Conservation (phyloP, 2,329 filamentous ascomycete genomes). For the Diaporthe sp. region DNA sequence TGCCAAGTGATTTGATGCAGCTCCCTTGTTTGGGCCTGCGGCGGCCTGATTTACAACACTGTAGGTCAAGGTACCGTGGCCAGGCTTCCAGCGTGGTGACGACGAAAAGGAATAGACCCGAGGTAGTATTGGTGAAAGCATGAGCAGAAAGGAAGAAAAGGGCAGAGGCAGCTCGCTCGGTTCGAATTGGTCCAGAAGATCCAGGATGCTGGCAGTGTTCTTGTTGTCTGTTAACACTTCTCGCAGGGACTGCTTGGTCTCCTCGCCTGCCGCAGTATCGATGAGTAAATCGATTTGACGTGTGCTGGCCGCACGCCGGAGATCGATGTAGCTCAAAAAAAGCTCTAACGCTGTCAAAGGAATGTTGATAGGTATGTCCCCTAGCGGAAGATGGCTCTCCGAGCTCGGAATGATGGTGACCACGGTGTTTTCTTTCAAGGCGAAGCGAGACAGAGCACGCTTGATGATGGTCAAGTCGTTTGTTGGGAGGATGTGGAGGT, state of each 20-base stretch:
- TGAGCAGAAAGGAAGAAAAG: slow-evolving; percentile 76
- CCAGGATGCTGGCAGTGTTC: background rate
- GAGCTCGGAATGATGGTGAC: slow-evolving; percentile 70
- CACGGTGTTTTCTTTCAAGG: slow-evolving; percentile 77
- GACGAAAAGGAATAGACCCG: slow-evolving; percentile 85
- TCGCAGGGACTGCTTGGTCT: background rate
- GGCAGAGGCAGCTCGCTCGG: slow-evolving; percentile 47
- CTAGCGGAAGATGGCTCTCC: slow-evolving; percentile 67
- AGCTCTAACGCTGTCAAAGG: slow-evolving; percentile 59
- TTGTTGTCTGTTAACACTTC: background rate
- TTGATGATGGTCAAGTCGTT: slow-evolving; percentile 75
- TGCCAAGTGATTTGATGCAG: background rate
- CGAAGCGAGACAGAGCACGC: slow-evolving; percentile 75
- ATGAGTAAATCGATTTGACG: background rate
- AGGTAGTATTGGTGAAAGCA: slow-evolving; percentile 83
- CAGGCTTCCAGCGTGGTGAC: slow-evolving; percentile 73
- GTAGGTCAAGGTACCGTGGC: slow-evolving; percentile 76
- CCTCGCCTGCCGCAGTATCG: background rate
- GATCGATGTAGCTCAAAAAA: slow-evolving; percentile 79
- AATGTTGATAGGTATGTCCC: slow-evolving; percentile 67
- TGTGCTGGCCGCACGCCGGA: slow-evolving; percentile 80
- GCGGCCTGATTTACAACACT: slow-evolving; percentile 72
- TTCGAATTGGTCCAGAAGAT: background rate
- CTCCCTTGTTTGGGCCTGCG: slow-evolving; percentile 55
- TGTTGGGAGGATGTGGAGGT: slow-evolving; percentile 79